Base-by-base conservation (phyloP, 202 grass and related monocot genomes). In the Zizania palustris region DNA sequence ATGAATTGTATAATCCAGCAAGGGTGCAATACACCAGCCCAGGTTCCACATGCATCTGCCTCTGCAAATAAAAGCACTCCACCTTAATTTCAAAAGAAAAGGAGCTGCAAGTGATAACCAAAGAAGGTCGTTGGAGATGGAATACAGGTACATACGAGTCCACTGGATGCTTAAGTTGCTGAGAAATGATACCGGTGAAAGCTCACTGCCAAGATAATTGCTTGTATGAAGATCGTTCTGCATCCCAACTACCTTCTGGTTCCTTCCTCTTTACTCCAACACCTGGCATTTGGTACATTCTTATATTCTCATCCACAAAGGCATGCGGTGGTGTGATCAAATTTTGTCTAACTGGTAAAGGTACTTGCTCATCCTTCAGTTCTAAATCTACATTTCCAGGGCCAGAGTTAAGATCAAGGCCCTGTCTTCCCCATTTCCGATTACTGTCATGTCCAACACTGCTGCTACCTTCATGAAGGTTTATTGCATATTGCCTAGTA, bases 401-500 rank as follows among this genome's bases (percentile, higher is more conserved):
- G 39, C 96, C 96, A 12, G 87, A 89, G 72, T 99, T 99, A 33
- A 99, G 89, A 85, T 99, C 96, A 46, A 99, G 81, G 3, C 88
- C 88, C 51, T 89, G 92, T n/a, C 89, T 90, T 67, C 57, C 80
- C 89, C 91, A 94, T 78, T 84, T 90, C 63, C 83, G 72, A 49
- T 59, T 89, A 60, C 40, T 84, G 7, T 93, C 96, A 66, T 85
- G 88, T 46, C 80, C 91, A 80, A 83, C 77, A 18, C 77, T 88
- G 14, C 80, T 93, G 51, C 85, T 84, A 60, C 92, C 82, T 79
- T 99, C 96, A 55, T 83, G 74, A 71, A 87, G 81, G 82, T 80
- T 92, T 59, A 92, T 92, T 35, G 89, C 69, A 81, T 87, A 92
- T 72, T 84, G 89, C 85, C 92, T 90, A 22, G 71, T 45, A 82